Evolutionary conservation across 2,329 filamentous ascomycete genomes (phyloP), one percentile per base, ranked within the genome.

Genomic region (Cladophialophora psammophila): DNA sequence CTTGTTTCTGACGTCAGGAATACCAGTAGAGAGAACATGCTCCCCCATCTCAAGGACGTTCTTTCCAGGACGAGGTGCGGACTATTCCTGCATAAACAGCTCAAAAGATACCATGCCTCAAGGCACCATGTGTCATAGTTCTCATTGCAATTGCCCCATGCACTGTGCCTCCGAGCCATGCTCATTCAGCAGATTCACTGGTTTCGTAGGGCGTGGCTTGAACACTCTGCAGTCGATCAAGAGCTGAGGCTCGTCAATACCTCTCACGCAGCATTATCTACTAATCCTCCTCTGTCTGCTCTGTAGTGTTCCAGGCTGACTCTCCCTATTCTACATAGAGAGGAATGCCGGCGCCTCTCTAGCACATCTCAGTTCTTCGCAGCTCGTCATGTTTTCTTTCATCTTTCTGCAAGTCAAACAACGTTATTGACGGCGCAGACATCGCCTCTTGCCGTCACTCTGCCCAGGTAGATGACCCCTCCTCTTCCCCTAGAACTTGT

Each of bases 401-500:
- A 9, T 50, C 45, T 12, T 50, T 12, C 45, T 50, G 45, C 45
- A 12, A 20, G 45, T 42, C 40, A 50, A 26, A 3, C 45, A 20
- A 50, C 45, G 9, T 10, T 3, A 48, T 9, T 50, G 18, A 50
- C 13, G 18, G 13, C 45, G 18, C 10, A 26, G 18, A 12, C 8
- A 26, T 50, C 13, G 26, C 45, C n/a, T 50, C 6, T 50, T 26
- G n/a, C 18, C 5, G 18, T 12, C 45, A 50, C 18, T 18, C 3
- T 45, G 18, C 40, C 40, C 7, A 12, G 40, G 18, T 12, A 59
- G 5, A 31, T 32, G 45, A n/a, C 18, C 59, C 59, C 45, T 32
- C 45, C 2, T 34, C 26, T 31, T 45, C 60, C 13, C 60, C 64
- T 66, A 66, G 59, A 63, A 66, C 38, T 45, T 64, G 54, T 70